phyloP scores from a whole-genome alignment of 2,329 filamentous ascomycete species.

The Ascochyta clinopodiicola region DNA sequence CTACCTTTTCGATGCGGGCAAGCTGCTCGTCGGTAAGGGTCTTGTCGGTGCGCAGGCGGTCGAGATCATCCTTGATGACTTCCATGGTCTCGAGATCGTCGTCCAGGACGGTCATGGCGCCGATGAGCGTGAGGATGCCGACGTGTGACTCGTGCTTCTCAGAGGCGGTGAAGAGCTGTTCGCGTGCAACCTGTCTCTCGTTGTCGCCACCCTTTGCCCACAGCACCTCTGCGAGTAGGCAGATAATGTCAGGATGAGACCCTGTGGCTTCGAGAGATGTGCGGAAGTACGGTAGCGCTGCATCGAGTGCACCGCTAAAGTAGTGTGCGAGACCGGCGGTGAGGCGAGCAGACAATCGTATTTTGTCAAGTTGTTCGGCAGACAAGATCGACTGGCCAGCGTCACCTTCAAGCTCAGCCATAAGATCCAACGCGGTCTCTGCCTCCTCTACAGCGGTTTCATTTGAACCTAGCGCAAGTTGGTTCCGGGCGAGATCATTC shows the following conservation, averaged over 20 bases:
- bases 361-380: constrained; percentile 68
- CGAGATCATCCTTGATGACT: constrained; percentile 80
- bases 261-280: constrained; percentile 78
- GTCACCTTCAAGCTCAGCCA: constrained; percentile 67
- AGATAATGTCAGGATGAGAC: constrained; percentile 81
- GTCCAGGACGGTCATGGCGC: constrained; percentile 82
- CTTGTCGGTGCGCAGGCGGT: constrained; percentile 72
- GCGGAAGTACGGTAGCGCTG: constrained; percentile 80
- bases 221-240: constrained; percentile 85
- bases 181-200: constrained; percentile 76
- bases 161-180: constrained; percentile 80
- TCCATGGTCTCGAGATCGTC: constrained; percentile 79
- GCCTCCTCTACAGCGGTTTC: constrained; percentile 77
- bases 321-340: constrained; percentile 86
- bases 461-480: constrained; percentile 73
- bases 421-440: constrained; percentile 79
- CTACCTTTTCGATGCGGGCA: constrained; percentile 73
- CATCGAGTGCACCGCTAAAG: constrained; percentile 68
- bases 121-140: constrained; percentile 79
- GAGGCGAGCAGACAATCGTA: constrained; percentile 82
- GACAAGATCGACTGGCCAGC: constrained; percentile 61
- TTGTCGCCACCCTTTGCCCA: constrained; percentile 85
- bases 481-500: constrained; percentile 83
- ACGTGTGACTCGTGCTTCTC: constrained; percentile 77
- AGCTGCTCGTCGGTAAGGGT: constrained; percentile 69